Base-by-base conservation (phyloP, 495 filamentous ascomycete genomes). In the Aspergillus homomorphus region DNA sequence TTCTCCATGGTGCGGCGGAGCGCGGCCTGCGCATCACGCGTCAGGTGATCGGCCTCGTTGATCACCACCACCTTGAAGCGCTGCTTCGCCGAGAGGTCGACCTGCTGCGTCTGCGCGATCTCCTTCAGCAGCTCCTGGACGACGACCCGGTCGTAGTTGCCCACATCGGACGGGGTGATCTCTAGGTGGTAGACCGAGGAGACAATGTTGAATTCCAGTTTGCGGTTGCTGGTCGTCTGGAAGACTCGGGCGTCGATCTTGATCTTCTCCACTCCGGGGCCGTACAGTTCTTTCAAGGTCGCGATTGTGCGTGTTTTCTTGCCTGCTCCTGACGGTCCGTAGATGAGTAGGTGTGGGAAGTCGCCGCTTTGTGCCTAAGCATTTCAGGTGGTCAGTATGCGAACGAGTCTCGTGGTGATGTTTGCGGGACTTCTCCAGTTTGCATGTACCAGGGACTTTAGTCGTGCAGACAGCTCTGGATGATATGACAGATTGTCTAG, bases 181-280 rank as follows among this genome's bases (percentile, higher is more conserved):
- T 98, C 94, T 59, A 98, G 86, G 65, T 98, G 94, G 75, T 98
- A 98, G 48, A 96, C 83, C 0, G 91, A 96, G 23, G 91, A 83
- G 48, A 98, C 95, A 59, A 98, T 96, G 76, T 95, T 98, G 81
- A 98, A 98, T 75, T 98, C 94, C 57, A 98, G 85, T 71, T 98
- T 98, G 64, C 94, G 92, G 73, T 96, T 96, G 68, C 86, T 87
- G 19, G 86, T 93, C 1, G 94, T 97, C 71, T 96, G 91, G 81
- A 98, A 98, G 53, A 96, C 87, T 61, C 94, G 88, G 20, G 90
- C 87, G 69, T 97, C 92, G 77, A 96, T 94, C 74, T 96, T 96
- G 79, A 97, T 96, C 80, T 96, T 96, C 63, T 96, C 92, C 10
- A 96, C 92, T 33, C 91, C 91, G 10, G 92, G 86, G 0, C 92